Base-by-base conservation (phyloP, 108 stramenopile genomes). In the Cyclotella cryptica region DNA sequence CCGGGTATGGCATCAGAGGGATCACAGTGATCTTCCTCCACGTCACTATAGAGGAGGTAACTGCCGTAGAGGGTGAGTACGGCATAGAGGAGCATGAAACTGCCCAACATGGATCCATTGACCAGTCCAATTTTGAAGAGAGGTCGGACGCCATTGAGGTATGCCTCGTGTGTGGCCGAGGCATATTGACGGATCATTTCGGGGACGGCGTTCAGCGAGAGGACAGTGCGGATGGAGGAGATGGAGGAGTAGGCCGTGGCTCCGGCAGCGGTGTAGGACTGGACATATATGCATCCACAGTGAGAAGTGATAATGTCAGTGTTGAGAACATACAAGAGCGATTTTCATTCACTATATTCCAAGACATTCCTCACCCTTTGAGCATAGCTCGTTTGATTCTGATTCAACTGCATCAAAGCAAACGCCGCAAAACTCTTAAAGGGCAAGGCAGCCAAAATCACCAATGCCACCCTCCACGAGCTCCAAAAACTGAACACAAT, bases 61-160 rank as follows among this genome's bases (percentile, higher is more conserved):
- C 84, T 44, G 9, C 94, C 94, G 72, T 87, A 95, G 4, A 95
- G 67, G 0, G 89, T 85, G 18, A 95, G 51, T 13, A 89, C 71
- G 3, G 66, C 49, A 40, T 91, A 93, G 42, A 86, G 61, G 19
- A 88, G 27, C 10, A 93, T 79, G 59, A 93, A 90, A 3, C 83
- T 69, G 12, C 89, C 90, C 51, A 92, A 21, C 86, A 95, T 84
- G 15, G 54, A 42, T 22, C 94, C 94, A 69, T 88, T 89, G 39
- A 81, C 81, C 40, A 92, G 57, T 10, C 94, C 94, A 6, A 78
- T 46, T 53, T 77, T 83, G 40, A 79, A 39, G 0, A 90, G 46
- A 18, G 71, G 72, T 0, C 57, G 14, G 8, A 84, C 76, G 1
- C 86, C 84, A 17, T 55, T 69, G 3, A 52, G 45, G 70, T 85